Evolutionary conservation across 2,329 filamentous ascomycete genomes (phyloP).

Genomic region (Periglandula ipomoeae): DNA sequence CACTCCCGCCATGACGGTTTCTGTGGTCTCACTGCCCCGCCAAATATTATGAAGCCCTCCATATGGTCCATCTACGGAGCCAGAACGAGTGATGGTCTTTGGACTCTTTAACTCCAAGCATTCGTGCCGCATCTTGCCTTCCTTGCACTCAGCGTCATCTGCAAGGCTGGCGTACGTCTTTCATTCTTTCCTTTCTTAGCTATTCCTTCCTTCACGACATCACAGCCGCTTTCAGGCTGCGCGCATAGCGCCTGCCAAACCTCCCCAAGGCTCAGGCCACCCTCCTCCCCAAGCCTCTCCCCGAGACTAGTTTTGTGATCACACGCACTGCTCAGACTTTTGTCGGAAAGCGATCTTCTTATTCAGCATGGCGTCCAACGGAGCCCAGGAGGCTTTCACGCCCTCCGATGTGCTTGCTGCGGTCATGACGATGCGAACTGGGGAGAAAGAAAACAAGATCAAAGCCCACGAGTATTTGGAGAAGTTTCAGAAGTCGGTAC

Average conservation of each 20-base stretch:
- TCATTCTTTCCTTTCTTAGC: not conserved
- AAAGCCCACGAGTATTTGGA: constrained; percentile 87
- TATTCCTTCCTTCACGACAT: not conserved
- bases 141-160: not conserved
- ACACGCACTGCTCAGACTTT: too few species aligned
- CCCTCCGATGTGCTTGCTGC: constrained; percentile 71
- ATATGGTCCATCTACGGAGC: constrained; percentile 5
- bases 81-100: constrained; percentile 9
- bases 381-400: constrained; percentile 62
- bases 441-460: constrained; percentile 72
- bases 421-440: constrained; percentile 84
- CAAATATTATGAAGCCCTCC: constrained; percentile 12
- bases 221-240: not conserved
- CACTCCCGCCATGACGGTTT: constrained; percentile 4
- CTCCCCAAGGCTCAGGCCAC: not conserved
- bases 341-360: not conserved
- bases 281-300: not conserved
- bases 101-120: constrained; percentile 5
- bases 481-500: constrained; percentile 94
- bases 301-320: not conserved
- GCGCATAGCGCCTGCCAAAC: not conserved
- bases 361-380: constrained; percentile 55
- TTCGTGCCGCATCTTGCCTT: not conserved
- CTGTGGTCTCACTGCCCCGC: constrained; percentile 20
- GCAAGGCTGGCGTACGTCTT: not conserved